A percentile compares a stretch with the other conserved stretches of the same genome.
phyloP scores from a whole-genome alignment of 768 basidiomycete species.

The Lenzites betulinus region DNA sequence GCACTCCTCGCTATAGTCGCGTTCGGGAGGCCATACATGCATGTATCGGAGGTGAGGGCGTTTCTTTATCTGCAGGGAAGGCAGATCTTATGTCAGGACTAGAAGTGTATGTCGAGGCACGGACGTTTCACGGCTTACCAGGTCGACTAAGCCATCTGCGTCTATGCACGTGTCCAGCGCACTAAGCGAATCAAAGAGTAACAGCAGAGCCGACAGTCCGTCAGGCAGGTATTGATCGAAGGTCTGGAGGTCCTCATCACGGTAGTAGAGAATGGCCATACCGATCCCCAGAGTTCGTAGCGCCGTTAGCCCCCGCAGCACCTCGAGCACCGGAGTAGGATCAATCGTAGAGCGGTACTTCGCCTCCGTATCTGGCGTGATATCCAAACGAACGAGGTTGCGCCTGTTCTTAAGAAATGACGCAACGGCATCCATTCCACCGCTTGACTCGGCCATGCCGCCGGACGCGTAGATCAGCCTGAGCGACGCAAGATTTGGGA shows the following conservation, averaged over 20 bases:
- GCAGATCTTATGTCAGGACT: too few species aligned
- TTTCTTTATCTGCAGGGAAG: too few species aligned
- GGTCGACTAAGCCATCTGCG: neutral
- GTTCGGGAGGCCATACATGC: too few species aligned
- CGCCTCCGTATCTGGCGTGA: neutral
- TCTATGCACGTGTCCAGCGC: neutral
- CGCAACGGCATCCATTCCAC: neutral
- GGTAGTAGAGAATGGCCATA: neutral
- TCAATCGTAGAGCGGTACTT: neutral
- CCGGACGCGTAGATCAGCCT: neutral
- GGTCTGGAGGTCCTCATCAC: neutral
- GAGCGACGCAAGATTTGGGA: neutral
- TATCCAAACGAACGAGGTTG: neutral
- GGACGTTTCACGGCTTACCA: neutral
- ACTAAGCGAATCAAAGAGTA: neutral
- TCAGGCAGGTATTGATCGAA: neutral
- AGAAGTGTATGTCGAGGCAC: too few species aligned
- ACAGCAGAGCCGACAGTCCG: neutral
- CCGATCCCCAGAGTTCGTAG: neutral
- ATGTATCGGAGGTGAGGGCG: too few species aligned
- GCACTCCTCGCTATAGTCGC: neutral
- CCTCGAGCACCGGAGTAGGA: neutral
- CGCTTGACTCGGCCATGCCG: neutral
- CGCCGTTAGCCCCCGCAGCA: neutral
- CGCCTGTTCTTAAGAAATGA: neutral